Base-by-base conservation (phyloP, 495 filamentous ascomycete species). In the Cercophora newfieldiana region DNA sequence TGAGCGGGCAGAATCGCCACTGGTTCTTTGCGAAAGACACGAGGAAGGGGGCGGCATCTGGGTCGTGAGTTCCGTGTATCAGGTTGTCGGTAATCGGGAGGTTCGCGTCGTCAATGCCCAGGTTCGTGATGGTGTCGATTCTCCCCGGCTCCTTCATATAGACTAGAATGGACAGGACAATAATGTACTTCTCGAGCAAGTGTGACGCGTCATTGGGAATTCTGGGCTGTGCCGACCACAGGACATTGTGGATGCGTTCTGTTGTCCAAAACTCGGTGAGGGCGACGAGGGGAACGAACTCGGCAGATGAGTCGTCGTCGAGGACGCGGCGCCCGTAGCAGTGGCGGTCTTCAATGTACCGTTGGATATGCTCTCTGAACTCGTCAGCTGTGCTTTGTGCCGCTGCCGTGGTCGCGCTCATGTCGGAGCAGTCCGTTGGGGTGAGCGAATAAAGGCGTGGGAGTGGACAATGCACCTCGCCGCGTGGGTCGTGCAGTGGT, bases 1-100 rank as follows among this genome's bases (percentile, higher is more conserved):
- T 62, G 12, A 62, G 28, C 3, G 59, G 59, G 22, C 59, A 62
- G 22, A 62, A 62, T 31, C 21, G 28, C 59, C 59, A 62, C 24
- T 62, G 59, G 8, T 14, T 1, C 47, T 62, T 62, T 1, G 25
- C 26, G 47, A 62, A 62, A 1, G 7, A 26, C 1, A 24, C 24
- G 3, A 62, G 25, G 22, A 53, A 28, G 1, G 28, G 22, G 7
- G 16, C 31, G 59, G 16, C 24, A 14, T 62, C 59, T n/a, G 44
- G 25, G 2, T 30, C 10, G 8, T 62, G 22, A 0, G 44, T 33
- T 25, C 59, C 44, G 14, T 62, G 3, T 24, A 30, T 51, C 26
- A 28, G 48, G 8, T 25, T 62, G 24, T 22, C 37, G 44, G 22
- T 28, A 19, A 51, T 31, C 2, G 59, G 59, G 31, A 62, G 59